A percentile compares a stretch with the other conserved stretches of the same genome.
phyloP scores from a whole-genome alignment of 192 early-diverging fungal genomes.

The Coemansia interrupta region DNA sequence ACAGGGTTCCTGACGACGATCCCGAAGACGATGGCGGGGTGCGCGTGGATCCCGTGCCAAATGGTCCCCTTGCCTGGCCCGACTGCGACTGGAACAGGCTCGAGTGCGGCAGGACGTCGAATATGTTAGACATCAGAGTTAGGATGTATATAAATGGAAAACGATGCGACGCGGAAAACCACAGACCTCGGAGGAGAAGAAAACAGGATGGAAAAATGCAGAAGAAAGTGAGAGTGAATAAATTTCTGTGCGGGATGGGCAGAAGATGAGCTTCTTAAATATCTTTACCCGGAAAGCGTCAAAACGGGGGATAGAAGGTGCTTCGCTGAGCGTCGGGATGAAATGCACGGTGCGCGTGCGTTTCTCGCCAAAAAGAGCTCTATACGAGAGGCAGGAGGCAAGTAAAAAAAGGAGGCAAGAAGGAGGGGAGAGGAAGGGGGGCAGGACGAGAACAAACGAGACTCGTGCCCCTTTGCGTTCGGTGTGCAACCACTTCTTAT shows the following conservation, averaged over 20 bases:
- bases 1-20: slow-evolving; percentile 2
- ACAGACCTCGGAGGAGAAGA: not conserved
- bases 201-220: not conserved
- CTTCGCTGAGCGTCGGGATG: not conserved
- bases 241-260: no score
- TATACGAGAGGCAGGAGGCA: no score
- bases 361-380: not conserved
- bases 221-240: no score
- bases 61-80: not conserved
- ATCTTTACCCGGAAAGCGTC: not conserved
- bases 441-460: no score
- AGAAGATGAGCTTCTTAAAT: not conserved
- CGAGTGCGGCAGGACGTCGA: slow-evolving; percentile 47
- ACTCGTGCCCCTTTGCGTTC: no score
- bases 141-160: not conserved
- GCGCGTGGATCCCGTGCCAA: not conserved
- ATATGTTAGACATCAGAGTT: slow-evolving; percentile 35
- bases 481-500: no score
- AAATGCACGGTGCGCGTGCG: not conserved
- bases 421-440: not conserved
- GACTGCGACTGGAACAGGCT: slow-evolving; percentile 39
- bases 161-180: not conserved
- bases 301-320: no score
- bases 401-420: not conserved
- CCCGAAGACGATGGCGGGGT: slow-evolving; percentile 11